Evolutionary conservation across 1,284 basidiomycete genomes (phyloP).

Genomic region (Vanrija sp.): DNA sequence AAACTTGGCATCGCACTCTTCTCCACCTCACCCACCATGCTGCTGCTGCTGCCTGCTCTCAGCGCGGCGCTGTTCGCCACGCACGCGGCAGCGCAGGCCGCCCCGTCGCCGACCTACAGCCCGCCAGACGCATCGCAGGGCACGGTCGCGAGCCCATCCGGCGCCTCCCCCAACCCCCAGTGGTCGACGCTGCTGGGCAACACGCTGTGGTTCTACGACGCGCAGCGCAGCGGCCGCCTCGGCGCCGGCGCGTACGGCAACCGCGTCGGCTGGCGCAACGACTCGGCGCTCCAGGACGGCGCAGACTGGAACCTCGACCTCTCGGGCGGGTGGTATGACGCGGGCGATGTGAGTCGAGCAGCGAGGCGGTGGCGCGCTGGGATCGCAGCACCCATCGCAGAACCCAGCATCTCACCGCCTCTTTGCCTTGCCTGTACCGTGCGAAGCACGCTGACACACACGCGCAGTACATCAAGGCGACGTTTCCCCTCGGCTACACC

Average conservation of each 20-base stretch:
- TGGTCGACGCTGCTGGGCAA: constrained; percentile 77
- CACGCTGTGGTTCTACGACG: constrained; percentile 84
- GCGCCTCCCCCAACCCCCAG: constrained; percentile 61
- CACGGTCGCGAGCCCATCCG: constrained; percentile 52
- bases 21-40: not conserved
- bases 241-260: constrained; percentile 56
- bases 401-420: too few species aligned
- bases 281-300: constrained; percentile 72
- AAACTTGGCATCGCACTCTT: too few species aligned
- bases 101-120: constrained; percentile 33
- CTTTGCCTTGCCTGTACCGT: not conserved
- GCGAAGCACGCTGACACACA: not conserved
- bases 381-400: too few species aligned
- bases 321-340: constrained; percentile 85
- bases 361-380: not conserved
- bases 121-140: constrained; percentile 60
- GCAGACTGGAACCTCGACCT: constrained; percentile 69
- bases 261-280: constrained; percentile 81
- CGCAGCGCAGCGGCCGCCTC: constrained; percentile 75
- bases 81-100: constrained; percentile 27
- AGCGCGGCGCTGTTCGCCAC: not conserved
- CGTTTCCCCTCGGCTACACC: constrained; percentile 72
- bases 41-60: not conserved
- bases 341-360: constrained; percentile 52
- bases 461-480: constrained; percentile 71